Conservation (phyloP, 1,139 yeast species). For the Geotrichum histeridarum region DNA sequence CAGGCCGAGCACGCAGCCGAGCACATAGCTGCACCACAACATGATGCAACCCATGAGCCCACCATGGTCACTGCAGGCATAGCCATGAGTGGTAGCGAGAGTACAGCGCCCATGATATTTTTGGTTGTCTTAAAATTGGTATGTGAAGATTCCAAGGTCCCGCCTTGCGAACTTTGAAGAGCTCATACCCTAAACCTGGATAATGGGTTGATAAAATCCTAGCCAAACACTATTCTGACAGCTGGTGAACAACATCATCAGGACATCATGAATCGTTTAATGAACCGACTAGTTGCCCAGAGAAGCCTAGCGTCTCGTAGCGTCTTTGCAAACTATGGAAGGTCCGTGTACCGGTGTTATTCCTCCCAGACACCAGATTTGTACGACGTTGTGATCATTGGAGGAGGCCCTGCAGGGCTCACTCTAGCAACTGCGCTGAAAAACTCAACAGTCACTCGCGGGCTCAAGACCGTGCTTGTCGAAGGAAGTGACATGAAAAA, state of each 20-base stretch:
- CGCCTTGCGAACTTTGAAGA: neutral
- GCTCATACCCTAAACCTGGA: too few relatives aligned
- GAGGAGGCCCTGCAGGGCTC: constrained; percentile 97
- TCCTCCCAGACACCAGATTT: neutral
- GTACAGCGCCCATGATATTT: constrained; percentile 67
- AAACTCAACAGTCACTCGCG: constrained; percentile 55
- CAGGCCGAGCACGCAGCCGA: constrained; percentile 57
- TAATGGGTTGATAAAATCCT: too few relatives aligned
- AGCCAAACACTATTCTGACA: too few relatives aligned
- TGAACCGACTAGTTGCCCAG: neutral
- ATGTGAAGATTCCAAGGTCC: neutral
- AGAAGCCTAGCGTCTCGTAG: neutral
- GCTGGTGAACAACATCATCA: too few relatives aligned
- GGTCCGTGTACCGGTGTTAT: neutral
- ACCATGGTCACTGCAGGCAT: constrained; percentile 50
- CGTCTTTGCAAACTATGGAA: neutral
- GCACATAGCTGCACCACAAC: constrained; percentile 80
- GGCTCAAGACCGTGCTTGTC: constrained; percentile 60
- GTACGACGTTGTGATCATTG: constrained; percentile 77
- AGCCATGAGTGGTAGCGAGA: constrained; percentile 61
- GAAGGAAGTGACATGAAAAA: constrained; percentile 63
- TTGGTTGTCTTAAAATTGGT: neutral
- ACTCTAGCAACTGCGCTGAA: constrained; percentile 76
- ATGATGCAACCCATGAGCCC: constrained; percentile 69
- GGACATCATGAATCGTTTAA: neutral